These are phyloP conservation scores for Periconia sp. DNA, from an alignment of 2,329 filamentous ascomycete genomes.

Conservation along the genomic window DNA sequence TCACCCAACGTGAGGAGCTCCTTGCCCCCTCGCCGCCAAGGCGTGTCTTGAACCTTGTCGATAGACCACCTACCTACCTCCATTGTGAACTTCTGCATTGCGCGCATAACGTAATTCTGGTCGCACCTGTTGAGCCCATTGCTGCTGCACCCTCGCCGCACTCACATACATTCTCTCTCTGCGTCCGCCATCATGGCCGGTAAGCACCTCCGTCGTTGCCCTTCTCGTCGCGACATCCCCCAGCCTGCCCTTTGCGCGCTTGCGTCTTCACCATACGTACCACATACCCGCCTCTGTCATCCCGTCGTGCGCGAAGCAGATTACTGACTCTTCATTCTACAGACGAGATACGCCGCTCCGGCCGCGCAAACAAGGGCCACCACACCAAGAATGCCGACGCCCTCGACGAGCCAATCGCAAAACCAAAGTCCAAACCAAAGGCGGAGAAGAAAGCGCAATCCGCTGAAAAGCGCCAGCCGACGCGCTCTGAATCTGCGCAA, in stretches of 20 bases:
- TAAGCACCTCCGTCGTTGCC: conserved; percentile 51
- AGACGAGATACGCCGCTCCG: conserved; percentile 90
- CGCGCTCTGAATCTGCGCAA: conserved; percentile 30
- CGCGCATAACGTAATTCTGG: conserved; percentile 33
- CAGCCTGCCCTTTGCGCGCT: not conserved
- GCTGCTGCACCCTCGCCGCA: conserved; percentile 1
- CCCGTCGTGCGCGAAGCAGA: not conserved
- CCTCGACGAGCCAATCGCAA: conserved; percentile 39
- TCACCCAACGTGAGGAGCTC: no score
- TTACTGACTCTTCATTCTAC: conserved; percentile 31
- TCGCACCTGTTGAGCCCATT: conserved; percentile 35
- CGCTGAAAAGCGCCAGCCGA: conserved; percentile 51
- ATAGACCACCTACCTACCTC: not conserved
- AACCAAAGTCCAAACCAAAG: conserved; percentile 41
- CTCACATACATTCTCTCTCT: not conserved
- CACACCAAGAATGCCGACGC: conserved; percentile 82
- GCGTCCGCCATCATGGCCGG: conserved; percentile 56
- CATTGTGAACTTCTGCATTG: conserved; percentile 39
- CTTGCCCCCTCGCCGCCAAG: no score
- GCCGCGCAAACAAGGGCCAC: conserved; percentile 94
- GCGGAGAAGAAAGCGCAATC: conserved; percentile 39
- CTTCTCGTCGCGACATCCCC: conserved; percentile 1
- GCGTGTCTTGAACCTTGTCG: not conserved
- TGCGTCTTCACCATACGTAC: not conserved
- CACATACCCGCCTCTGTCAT: not conserved